Conservation (phyloP, 345 rosid genomes). For the Hibiscus trionum region DNA sequence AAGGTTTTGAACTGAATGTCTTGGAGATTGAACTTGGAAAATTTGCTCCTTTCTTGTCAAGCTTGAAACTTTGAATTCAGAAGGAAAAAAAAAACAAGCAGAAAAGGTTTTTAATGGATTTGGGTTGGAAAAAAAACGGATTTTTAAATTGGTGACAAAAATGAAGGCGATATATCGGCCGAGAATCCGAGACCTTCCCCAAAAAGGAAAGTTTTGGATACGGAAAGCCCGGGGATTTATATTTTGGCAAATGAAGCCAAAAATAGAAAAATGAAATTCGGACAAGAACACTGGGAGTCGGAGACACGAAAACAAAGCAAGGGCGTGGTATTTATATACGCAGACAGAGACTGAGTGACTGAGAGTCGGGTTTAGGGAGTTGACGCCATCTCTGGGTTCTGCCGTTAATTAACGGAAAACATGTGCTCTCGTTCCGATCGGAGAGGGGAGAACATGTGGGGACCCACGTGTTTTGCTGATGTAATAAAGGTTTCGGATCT, state of each 20-base stretch:
- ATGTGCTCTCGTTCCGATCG: not conserved
- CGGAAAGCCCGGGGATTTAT: conserved; percentile 29
- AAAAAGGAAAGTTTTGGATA: conserved; percentile 11
- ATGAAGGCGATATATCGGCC: conserved; percentile 15
- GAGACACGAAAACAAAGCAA: too few species aligned
- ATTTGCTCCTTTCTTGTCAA: not conserved
- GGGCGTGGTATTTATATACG: conserved; percentile 31
- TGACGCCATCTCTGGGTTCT: conserved; percentile 30
- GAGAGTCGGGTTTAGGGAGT: not conserved
- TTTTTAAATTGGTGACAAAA: not conserved
- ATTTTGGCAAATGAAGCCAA: conserved; percentile 7
- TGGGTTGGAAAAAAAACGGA: too few species aligned
- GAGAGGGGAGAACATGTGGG: conserved; percentile 46
- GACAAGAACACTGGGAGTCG: not conserved
- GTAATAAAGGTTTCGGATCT: conserved; percentile 11
- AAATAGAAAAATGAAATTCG: conserved; percentile 1
- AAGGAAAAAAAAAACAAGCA: too few species aligned
- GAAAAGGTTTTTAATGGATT: too few species aligned
- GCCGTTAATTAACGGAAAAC: conserved; percentile 49
- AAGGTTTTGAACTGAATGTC: not conserved
- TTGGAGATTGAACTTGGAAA: not conserved
- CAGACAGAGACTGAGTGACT: too few species aligned
- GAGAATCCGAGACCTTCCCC: not conserved
- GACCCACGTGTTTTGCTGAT: conserved; percentile 45
- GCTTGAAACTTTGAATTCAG: not conserved